These are phyloP conservation scores for Lobosporangium transversale DNA, from an alignment of 192 early-diverging fungal genomes.

Conservation along the genomic window DNA sequence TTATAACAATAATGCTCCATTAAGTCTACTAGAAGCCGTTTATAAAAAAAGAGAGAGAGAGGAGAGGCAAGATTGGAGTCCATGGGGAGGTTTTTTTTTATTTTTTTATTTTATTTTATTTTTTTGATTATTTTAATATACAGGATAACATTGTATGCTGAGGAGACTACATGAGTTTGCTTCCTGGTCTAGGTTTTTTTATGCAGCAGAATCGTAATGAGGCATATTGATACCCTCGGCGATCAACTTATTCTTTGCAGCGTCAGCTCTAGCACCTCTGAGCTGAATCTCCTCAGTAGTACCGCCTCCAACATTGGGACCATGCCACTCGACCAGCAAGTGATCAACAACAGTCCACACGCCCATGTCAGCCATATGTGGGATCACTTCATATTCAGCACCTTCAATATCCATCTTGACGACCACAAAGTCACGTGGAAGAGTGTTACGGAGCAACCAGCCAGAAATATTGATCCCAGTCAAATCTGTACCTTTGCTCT, in stretches of 20 bases:
- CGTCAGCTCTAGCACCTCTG: not conserved
- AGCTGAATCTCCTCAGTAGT: slow-evolving; percentile 5
- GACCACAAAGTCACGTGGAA: slow-evolving; percentile 17
- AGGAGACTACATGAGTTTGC: no score
- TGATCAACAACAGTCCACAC: slow-evolving; percentile 9
- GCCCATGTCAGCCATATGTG: slow-evolving; percentile 25
- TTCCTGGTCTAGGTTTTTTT: no score
- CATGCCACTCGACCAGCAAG: slow-evolving; percentile 18
- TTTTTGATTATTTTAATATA: no score
- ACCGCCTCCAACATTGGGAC: not conserved
- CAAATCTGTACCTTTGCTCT: slow-evolving; percentile 1
- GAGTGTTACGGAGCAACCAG: slow-evolving; percentile 8
- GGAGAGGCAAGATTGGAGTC: no score
- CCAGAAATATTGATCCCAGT: slow-evolving; percentile 1
- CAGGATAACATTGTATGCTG: no score
- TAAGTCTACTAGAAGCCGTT: no score
- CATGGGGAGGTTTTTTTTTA: no score
- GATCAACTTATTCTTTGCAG: slow-evolving; percentile 6
- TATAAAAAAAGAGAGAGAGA: no score
- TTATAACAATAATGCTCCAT: no score
- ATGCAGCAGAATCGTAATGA: no score
- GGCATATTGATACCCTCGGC: no score
- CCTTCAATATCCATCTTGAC: slow-evolving; percentile 30
- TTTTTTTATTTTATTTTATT: no score
- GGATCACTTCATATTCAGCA: slow-evolving; percentile 14